These are phyloP conservation scores for Papiliotrema laurentii DNA, from an alignment of 1,284 basidiomycete species.

Conservation along the genomic window DNA sequence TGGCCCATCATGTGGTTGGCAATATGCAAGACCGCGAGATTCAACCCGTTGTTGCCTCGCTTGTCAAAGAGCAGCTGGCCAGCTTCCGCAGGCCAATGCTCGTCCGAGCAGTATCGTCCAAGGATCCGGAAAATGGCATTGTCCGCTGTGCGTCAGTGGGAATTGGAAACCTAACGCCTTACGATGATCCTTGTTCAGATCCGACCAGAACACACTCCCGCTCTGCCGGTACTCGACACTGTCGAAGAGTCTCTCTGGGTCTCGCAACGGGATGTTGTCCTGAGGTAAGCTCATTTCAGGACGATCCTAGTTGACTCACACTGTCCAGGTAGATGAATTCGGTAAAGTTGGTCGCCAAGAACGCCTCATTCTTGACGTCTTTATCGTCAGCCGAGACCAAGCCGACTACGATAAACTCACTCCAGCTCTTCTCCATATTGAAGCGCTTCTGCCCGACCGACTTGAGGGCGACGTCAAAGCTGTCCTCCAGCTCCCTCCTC, in stretches of 20 bases:
- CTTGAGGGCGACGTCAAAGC: constrained; percentile 28
- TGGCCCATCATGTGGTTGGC: constrained; percentile 50
- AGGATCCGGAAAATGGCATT: constrained; percentile 52
- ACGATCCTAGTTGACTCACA: constrained; percentile 18
- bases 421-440: constrained; percentile 33
- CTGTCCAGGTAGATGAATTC: constrained; percentile 48
- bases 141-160: constrained; percentile 34
- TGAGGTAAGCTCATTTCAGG: not conserved
- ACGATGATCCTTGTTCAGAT: constrained; percentile 52
- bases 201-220: constrained; percentile 51
- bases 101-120: constrained; percentile 46
- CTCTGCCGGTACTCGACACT: constrained; percentile 45
- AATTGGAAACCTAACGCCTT: constrained; percentile 10
- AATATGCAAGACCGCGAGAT: constrained; percentile 50
- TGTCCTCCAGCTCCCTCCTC: constrained; percentile 29
- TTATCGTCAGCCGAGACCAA: not conserved
- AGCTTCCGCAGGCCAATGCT: constrained; percentile 51
- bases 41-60: constrained; percentile 49
- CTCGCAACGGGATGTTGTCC: constrained; percentile 49
- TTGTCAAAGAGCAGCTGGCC: constrained; percentile 52
- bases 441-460: constrained; percentile 15
- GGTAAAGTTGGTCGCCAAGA: constrained; percentile 41
- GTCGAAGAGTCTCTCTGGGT: constrained; percentile 49
- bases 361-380: constrained; percentile 46
- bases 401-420: constrained; percentile 10